phyloP scores from a whole-genome alignment of 2,329 filamentous ascomycete genomes.

The Botryosphaeria dothidea region DNA sequence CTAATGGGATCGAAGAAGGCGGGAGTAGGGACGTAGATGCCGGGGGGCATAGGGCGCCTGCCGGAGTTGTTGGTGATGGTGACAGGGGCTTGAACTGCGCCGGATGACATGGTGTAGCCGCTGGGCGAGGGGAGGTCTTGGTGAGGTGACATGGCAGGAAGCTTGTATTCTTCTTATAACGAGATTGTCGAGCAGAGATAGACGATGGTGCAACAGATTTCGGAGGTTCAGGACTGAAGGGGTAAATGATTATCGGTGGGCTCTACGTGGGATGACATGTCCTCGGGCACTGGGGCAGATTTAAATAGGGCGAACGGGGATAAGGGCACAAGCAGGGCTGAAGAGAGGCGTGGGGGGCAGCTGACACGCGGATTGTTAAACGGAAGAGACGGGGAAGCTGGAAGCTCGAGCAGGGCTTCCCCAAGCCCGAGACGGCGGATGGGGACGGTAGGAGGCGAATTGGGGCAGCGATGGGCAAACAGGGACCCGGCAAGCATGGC shows the following conservation, averaged over 20 bases:
- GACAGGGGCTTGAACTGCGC: slow-evolving; percentile 25
- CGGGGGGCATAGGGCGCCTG: slow-evolving; percentile 38
- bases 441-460: neutral
- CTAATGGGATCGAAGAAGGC: slow-evolving; percentile 45
- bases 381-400: neutral
- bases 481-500: no score
- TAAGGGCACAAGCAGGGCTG: neutral
- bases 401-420: neutral
- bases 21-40: slow-evolving; percentile 47
- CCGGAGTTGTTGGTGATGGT: slow-evolving; percentile 18
- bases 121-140: slow-evolving; percentile 40
- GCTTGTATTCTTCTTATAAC: neutral
- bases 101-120: slow-evolving; percentile 29
- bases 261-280: neutral
- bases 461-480: neutral
- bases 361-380: neutral
- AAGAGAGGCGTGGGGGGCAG: neutral
- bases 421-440: neutral
- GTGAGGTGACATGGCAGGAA: slow-evolving; percentile 39
- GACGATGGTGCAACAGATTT: neutral
- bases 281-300: neutral
- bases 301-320: neutral
- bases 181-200: neutral
- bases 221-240: neutral
- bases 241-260: neutral